Evolutionary conservation across 305 asterid species (phyloP), one percentile per base, ranked within the genome.

Genomic region (Plantago coronopus): DNA sequence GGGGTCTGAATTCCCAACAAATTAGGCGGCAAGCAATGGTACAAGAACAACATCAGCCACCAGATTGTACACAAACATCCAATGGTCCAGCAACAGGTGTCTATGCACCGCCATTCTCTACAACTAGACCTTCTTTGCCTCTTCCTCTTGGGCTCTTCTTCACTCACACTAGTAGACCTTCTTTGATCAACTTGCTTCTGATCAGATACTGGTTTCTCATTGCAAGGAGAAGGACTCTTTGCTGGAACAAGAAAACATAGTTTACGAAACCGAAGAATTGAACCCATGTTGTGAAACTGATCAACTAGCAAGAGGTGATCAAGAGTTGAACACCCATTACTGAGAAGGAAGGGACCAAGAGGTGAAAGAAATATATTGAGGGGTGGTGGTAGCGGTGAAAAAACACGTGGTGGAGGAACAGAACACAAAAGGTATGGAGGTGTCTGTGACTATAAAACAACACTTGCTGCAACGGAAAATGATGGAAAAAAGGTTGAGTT

Each of bases 11-110:
- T 53, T 3, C 88, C 93, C 6, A 80, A 69, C 65, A 83, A 73
- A 69, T 69, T 78, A 2, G 77, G 69, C 22, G 95, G 89, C 68
- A 75, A 65, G 63, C 64, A 74, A 50, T 83, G 79, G 66, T 70
- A 69, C 31, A 83, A 27, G 54, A 89, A 83, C 64, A 84, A 22
- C 10, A 89, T 72, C 22, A 89, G 62, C 88, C 94, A 84, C 95
- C 97, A 86, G 2, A 80, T 65, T 0, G 90, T 84, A 67, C 94
- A 87, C 19, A 87, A 18, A 67, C 61, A 84, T 7, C 97, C 97
- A 34, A 84, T 78, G 34, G 63, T 34, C 95, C 95, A 78, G 66
- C 83, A 84, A 29, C 91, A 87, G 0, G 67, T 69, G 69, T 87
- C 94, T n/a, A 87, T 23, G 76, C 94, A 76, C 65, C 83, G 76